These are phyloP conservation scores for Magnolia kwangsiensis DNA, from an alignment of 164 flowering plant species.

Conservation along the genomic window DNA sequence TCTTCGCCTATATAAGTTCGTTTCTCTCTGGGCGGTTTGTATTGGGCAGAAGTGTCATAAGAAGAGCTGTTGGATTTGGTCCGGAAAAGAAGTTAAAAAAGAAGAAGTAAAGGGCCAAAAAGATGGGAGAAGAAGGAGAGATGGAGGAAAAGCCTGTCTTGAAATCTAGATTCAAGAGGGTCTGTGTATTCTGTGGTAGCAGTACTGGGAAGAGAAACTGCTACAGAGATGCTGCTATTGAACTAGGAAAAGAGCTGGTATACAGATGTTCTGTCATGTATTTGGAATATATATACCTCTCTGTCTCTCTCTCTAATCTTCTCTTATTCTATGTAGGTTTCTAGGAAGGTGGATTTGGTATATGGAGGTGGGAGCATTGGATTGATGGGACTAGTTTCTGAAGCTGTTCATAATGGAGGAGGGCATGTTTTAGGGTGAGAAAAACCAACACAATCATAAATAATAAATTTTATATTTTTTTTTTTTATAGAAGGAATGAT, in stretches of 20 bases:
- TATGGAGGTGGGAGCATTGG: constrained; percentile 49
- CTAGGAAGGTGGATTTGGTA: constrained; percentile 32
- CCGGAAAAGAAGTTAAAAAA: no score
- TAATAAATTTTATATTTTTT: no score
- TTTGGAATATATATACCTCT: neutral
- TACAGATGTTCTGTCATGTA: neutral
- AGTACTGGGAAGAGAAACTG: constrained; percentile 32
- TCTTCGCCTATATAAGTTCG: no score
- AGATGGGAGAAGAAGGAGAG: constrained; percentile 5
- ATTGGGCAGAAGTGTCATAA: no score
- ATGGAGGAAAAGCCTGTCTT: constrained; percentile 4
- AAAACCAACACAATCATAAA: neutral
- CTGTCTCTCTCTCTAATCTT: neutral
- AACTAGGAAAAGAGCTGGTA: constrained; percentile 37
- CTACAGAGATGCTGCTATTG: constrained; percentile 36
- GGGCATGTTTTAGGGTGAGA: constrained; percentile 42
- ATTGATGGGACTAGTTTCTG: constrained; percentile 45
- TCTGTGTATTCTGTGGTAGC: constrained; percentile 44
- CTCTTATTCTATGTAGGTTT: constrained; percentile 18
- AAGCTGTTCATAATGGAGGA: constrained; percentile 38
- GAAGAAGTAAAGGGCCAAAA: no score
- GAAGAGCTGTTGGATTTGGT: no score
- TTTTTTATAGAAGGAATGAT: no score
- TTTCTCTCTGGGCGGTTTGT: no score
- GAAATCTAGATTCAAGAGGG: constrained; percentile 30